Conservation (phyloP, 2,329 filamentous ascomycete species). For the Dendryphion nanum region DNA sequence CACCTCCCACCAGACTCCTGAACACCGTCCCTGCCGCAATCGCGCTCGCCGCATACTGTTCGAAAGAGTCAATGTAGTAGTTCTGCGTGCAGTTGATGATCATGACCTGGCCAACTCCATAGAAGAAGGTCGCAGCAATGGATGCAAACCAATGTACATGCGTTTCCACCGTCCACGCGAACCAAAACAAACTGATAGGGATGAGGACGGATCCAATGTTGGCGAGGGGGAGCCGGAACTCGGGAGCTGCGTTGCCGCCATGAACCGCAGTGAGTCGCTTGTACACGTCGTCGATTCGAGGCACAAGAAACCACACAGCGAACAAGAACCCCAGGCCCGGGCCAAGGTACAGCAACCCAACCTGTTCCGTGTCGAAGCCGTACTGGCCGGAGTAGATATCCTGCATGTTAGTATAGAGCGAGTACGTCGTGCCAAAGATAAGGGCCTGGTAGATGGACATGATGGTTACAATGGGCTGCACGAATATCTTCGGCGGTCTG, state of each 20-base stretch:
- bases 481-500: slow-evolving; percentile 44
- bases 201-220: slow-evolving; percentile 47
- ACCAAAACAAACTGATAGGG: slow-evolving; percentile 44
- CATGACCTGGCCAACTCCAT: slow-evolving; percentile 54
- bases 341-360: slow-evolving; percentile 47
- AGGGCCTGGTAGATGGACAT: slow-evolving; percentile 49
- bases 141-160: slow-evolving; percentile 43
- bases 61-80: slow-evolving; percentile 55
- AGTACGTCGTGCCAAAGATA: slow-evolving; percentile 49
- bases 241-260: slow-evolving; percentile 41
- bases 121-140: slow-evolving; percentile 47
- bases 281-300: slow-evolving; percentile 49
- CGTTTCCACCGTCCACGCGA: slow-evolving; percentile 43
- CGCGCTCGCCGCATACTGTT: slow-evolving; percentile 50
- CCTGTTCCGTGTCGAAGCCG: slow-evolving; percentile 47
- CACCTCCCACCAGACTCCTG: slow-evolving; percentile 46
- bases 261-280: slow-evolving; percentile 44
- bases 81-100: slow-evolving; percentile 56
- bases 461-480: slow-evolving; percentile 47
- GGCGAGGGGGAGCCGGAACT: slow-evolving; percentile 47
- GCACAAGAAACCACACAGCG: slow-evolving; percentile 47
- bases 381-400: slow-evolving; percentile 45
- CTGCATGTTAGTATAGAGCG: slow-evolving; percentile 50
- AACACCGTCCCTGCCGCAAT: slow-evolving; percentile 53
- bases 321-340: slow-evolving; percentile 46